Evolutionary conservation across 306 rosid genomes (phyloP).

Genomic region (Dryas drummondii): DNA sequence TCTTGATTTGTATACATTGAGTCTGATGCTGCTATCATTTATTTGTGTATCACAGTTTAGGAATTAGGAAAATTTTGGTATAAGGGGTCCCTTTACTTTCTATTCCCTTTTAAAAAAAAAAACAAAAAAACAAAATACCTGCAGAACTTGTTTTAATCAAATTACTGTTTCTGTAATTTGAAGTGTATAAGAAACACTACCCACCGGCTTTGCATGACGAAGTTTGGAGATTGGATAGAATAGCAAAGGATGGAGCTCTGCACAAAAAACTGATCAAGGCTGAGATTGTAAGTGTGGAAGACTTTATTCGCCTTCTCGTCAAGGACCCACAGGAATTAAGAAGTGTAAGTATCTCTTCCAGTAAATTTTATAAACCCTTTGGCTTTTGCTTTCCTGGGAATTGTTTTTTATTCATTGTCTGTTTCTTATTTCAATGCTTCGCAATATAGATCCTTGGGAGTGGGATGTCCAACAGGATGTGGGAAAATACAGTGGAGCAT

Average conservation of each 20-base stretch:
- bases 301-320: constrained; percentile 69
- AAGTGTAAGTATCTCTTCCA: constrained; percentile 53
- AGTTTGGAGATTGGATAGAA: constrained; percentile 87
- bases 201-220: constrained; percentile 85
- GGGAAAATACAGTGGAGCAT: constrained; percentile 92
- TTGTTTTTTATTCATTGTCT: not conserved
- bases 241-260: constrained; percentile 87
- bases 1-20: not conserved
- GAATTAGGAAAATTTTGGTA: too few species aligned
- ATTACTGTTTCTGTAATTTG: constrained; percentile 26
- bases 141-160: constrained; percentile 9
- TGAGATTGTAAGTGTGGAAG: constrained; percentile 64
- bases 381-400: constrained; percentile 9
- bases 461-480: constrained; percentile 91
- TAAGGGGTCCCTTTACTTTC: too few species aligned
- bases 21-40: not conserved
- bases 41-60: not conserved
- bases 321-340: constrained; percentile 73
- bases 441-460: constrained; percentile 70
- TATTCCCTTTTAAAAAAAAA: too few species aligned
- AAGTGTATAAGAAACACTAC: constrained; percentile 89
- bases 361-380: not conserved
- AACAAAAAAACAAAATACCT: not conserved
- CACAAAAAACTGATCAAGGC: constrained; percentile 68
- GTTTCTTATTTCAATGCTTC: constrained; percentile 10